Conservation (phyloP, 768 basidiomycete genomes). For the Russula earlei region DNA sequence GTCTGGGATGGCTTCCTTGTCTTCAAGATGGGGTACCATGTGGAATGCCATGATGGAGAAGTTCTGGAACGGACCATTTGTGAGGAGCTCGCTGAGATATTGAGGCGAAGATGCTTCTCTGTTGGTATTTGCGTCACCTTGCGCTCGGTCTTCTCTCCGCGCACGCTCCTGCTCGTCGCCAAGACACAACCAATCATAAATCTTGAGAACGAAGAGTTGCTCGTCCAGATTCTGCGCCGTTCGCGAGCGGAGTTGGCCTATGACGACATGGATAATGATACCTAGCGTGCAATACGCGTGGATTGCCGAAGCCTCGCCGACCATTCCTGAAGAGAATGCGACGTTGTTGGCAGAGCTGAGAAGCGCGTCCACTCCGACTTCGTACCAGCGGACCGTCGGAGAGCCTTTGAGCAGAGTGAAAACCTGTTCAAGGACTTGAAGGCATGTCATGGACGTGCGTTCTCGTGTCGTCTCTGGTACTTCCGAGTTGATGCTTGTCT, state of each 20-base stretch:
- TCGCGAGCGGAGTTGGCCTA: not conserved
- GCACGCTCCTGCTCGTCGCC: not conserved
- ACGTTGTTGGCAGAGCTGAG: not conserved
- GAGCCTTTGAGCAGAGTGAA: not conserved
- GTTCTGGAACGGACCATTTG: not conserved
- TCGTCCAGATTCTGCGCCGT: not conserved
- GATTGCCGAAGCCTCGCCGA: not conserved
- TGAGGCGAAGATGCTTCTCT: not conserved
- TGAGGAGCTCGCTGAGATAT: not conserved
- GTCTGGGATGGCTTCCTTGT: not conserved
- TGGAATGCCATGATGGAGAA: not conserved
- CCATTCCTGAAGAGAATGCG: not conserved
- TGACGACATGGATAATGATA: not conserved
- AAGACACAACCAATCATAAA: not conserved
- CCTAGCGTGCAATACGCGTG: not conserved
- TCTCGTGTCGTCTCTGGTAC: not conserved
- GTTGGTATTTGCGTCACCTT: not conserved
- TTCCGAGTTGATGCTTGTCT: not conserved
- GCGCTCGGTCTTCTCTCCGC: not conserved
- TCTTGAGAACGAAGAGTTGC: not conserved
- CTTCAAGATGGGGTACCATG: not conserved
- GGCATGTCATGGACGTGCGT: not conserved
- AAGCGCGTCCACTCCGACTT: not conserved
- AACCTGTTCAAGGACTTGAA: not conserved
- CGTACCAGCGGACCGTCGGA: not conserved